Conservation (phyloP, 192 early-diverging fungal genomes). For the Entophlyctis helioformis region DNA sequence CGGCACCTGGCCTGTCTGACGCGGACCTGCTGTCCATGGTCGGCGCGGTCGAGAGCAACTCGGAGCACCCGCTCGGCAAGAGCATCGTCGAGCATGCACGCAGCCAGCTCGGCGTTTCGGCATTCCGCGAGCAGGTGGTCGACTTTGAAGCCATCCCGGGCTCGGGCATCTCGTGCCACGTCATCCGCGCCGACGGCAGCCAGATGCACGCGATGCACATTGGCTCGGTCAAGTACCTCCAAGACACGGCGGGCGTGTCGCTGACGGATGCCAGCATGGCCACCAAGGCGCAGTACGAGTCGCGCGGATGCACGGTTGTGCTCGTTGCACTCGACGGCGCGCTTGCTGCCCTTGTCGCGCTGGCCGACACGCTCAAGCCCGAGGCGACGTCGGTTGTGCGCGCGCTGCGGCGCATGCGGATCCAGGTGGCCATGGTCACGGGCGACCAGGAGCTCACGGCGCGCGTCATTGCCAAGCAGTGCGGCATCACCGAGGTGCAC, state of each 20-base stretch:
- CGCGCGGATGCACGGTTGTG: conserved; percentile 65
- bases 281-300: conserved; percentile 41
- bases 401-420: conserved; percentile 60
- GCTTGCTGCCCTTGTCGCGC: conserved; percentile 57
- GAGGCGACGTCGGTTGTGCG: conserved; percentile 60
- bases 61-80: conserved; percentile 86
- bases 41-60: conserved; percentile 65
- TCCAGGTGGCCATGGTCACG: conserved; percentile 81
- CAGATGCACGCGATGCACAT: conserved; percentile 35
- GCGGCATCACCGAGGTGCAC: conserved; percentile 75
- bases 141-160: conserved; percentile 62
- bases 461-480: conserved; percentile 62
- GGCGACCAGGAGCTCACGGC: conserved; percentile 86
- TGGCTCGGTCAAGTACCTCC: conserved; percentile 63
- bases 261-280: conserved; percentile 25
- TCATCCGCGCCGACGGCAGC: conserved; percentile 9
- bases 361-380: conserved; percentile 78
- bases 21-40: conserved; percentile 23
- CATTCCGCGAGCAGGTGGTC: conserved; percentile 19
- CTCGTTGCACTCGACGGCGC: conserved; percentile 52
- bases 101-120: conserved; percentile 5
- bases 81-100: conserved; percentile 56
- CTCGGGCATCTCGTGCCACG: conserved; percentile 50
- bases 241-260: conserved; percentile 19
- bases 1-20: conserved; percentile 2